A percentile compares a stretch with the other conserved stretches of the same genome.
phyloP scores from a whole-genome alignment of 805 yeast species.

The Metschnikowia cerradonensis region DNA sequence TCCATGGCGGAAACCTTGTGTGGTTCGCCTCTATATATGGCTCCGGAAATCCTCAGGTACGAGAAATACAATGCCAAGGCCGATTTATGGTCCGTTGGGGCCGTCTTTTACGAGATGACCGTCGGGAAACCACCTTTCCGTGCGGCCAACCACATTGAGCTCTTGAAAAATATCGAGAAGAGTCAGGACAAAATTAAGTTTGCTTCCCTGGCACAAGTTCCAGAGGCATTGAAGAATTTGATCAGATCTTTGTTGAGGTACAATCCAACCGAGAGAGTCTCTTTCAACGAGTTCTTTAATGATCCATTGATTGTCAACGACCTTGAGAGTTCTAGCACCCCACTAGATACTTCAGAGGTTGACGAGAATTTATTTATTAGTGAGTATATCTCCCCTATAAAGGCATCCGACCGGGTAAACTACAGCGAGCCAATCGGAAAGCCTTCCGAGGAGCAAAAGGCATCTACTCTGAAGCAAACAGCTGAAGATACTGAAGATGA shows the following conservation, averaged over 20 bases:
- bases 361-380: slow-evolving; percentile 82
- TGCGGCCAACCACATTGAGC: slow-evolving; percentile 89
- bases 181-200: slow-evolving; percentile 74
- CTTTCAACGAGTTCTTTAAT: slow-evolving; percentile 81
- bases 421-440: slow-evolving; percentile 17
- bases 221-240: slow-evolving; percentile 61
- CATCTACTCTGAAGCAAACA: background rate
- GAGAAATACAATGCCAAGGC: slow-evolving; percentile 97
- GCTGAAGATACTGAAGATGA: background rate
- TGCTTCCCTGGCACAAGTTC: slow-evolving; percentile 63
- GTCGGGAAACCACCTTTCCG: slow-evolving; percentile 96
- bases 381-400: slow-evolving; percentile 60
- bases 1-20: slow-evolving; percentile 95
- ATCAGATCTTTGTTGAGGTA: slow-evolving; percentile 75
- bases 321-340: slow-evolving; percentile 48
- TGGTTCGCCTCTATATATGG: slow-evolving; percentile 98
- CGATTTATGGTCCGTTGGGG: slow-evolving; percentile 97
- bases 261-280: slow-evolving; percentile 83
- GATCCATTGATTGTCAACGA: slow-evolving; percentile 62
- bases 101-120: slow-evolving; percentile 91
- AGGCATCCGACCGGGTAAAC: slow-evolving; percentile 21
- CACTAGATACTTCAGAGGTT: slow-evolving; percentile 62
- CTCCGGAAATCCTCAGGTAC: slow-evolving; percentile 91
- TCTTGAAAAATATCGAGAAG: slow-evolving; percentile 79
- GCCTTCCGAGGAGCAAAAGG: background rate